Evolutionary conservation across 1,284 basidiomycete genomes (phyloP).

Genomic region (Boletus holoroseus): DNA sequence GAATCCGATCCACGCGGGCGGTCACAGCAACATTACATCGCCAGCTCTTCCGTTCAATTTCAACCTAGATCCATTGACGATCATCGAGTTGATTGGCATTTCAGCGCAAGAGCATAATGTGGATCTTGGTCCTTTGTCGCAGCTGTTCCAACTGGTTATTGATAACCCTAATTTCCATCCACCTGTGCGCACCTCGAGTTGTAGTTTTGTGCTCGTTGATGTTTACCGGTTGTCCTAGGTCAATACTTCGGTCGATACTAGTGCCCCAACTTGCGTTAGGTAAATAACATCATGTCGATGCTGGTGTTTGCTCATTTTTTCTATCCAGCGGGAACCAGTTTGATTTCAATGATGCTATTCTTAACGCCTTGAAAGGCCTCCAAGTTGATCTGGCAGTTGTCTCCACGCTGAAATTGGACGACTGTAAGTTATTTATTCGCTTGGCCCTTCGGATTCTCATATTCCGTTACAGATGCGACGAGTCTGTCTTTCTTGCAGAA

Average conservation of each 20-base stretch:
- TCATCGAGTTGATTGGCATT: constrained; percentile 54
- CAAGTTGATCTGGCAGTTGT: constrained; percentile 50
- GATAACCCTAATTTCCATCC: constrained; percentile 49
- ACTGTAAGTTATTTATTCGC: constrained; percentile 40
- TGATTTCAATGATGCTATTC: constrained; percentile 54
- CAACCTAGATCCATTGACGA: constrained; percentile 58
- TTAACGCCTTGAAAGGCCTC: constrained; percentile 58
- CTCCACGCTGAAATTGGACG: constrained; percentile 51
- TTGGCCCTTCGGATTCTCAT: not conserved
- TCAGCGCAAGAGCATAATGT: constrained; percentile 54
- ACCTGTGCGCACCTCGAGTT: constrained; percentile 12
- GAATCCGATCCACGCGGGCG: constrained; percentile 55
- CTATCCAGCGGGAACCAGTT: constrained; percentile 54
- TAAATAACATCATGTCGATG: constrained; percentile 16
- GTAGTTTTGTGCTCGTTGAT: not conserved
- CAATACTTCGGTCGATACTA: constrained; percentile 51
- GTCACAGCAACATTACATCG: constrained; percentile 60
- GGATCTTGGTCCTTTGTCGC: constrained; percentile 58
- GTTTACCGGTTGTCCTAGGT: constrained; percentile 36
- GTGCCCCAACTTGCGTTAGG: constrained; percentile 52
- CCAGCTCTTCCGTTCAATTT: constrained; percentile 57
- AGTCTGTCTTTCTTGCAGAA: constrained; percentile 60
- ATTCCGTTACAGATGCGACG: constrained; percentile 43
- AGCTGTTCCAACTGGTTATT: constrained; percentile 54
- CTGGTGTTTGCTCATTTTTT: constrained; percentile 11